Evolutionary conservation across 768 basidiomycete genomes (phyloP).

Genomic region (Exidia glandulosa): DNA sequence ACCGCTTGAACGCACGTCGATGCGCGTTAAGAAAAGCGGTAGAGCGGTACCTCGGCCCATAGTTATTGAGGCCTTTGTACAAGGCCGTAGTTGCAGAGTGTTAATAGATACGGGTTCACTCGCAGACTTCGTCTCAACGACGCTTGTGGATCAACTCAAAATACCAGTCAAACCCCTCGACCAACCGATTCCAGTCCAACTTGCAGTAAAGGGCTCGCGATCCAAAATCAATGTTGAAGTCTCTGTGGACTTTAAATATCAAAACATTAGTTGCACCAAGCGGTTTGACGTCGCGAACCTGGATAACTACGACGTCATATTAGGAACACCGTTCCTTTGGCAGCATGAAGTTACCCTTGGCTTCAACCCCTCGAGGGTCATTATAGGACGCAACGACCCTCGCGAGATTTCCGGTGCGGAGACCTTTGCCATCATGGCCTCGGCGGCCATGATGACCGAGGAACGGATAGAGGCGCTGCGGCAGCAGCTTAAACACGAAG

Average conservation of each 20-base stretch:
- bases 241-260: constrained; percentile 1
- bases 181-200: constrained; percentile 5
- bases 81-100: neutral
- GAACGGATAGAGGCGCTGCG: neutral
- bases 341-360: constrained; percentile 19
- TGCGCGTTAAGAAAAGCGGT: constrained; percentile 2
- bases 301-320: constrained; percentile 24
- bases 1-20: constrained; percentile 4
- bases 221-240: constrained; percentile 3
- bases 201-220: constrained; percentile 6
- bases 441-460: neutral
- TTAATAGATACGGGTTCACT: constrained; percentile 7
- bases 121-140: constrained; percentile 8
- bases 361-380: constrained; percentile 7
- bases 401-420: neutral
- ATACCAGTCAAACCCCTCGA: neutral
- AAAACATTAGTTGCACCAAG: neutral
- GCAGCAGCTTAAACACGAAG: neutral
- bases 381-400: neutral
- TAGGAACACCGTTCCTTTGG: constrained; percentile 26
- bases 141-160: constrained; percentile 4
- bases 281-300: constrained; percentile 24
- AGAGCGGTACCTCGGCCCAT: constrained; percentile 2
- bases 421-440: neutral
- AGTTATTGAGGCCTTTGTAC: constrained; percentile 1